A percentile compares a stretch with the other conserved stretches of the same genome.
Conservation (phyloP, 2,329 filamentous ascomycete species). For the Paraphoma chrysanthemicola region DNA sequence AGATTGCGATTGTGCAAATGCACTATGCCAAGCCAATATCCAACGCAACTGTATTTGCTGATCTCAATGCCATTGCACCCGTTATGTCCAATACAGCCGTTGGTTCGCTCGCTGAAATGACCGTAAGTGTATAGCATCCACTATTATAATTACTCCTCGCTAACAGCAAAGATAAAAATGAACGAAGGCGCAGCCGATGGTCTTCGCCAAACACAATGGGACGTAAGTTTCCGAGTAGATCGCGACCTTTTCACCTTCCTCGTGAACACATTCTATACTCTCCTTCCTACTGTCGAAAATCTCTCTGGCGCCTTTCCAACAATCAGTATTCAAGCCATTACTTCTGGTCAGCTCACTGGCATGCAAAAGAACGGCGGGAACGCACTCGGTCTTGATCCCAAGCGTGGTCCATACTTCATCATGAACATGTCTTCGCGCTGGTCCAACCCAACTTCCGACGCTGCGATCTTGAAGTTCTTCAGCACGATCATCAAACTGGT, state of each 20-base stretch:
- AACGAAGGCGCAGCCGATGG: constrained; percentile 26
- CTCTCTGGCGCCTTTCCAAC: constrained; percentile 23
- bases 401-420: constrained; percentile 25
- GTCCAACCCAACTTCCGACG: constrained; percentile 23
- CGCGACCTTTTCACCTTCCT: constrained; percentile 27
- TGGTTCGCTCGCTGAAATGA: constrained; percentile 25
- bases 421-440: constrained; percentile 29
- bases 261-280: constrained; percentile 24
- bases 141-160: constrained; percentile 15
- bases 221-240: constrained; percentile 34
- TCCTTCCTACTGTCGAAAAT: constrained; percentile 13
- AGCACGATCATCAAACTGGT: constrained; percentile 23
- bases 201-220: constrained; percentile 36
- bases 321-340: constrained; percentile 32
- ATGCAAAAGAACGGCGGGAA: constrained; percentile 40
- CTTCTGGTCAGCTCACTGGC: constrained; percentile 21
- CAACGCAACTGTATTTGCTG: constrained; percentile 32
- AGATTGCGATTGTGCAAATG: constrained; percentile 30
- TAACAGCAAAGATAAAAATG: constrained; percentile 29
- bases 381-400: constrained; percentile 31
- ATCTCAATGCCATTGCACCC: constrained; percentile 30
- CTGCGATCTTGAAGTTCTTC: constrained; percentile 21
- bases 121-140: background rate
- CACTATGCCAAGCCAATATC: constrained; percentile 31
- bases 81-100: constrained; percentile 28